These are phyloP conservation scores for Eucalyptus globulus DNA, from an alignment of 345 rosid genomes.

Conservation along the genomic window DNA sequence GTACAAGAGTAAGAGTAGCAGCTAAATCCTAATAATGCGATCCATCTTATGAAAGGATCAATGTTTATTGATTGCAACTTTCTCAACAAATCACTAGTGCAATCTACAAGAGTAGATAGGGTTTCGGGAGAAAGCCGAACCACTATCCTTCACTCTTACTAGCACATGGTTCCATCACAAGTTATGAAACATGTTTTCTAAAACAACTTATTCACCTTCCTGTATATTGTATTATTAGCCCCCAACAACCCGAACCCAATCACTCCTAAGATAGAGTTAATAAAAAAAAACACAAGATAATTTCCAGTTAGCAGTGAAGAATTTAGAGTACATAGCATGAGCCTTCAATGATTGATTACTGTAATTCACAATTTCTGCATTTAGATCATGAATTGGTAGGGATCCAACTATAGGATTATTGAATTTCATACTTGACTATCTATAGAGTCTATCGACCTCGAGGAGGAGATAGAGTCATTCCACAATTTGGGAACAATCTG, in stretches of 20 bases:
- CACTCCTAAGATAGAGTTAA: neutral
- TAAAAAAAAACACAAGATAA: neutral
- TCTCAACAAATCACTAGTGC: too few relatives aligned
- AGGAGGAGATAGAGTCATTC: neutral
- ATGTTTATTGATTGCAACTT: too few relatives aligned
- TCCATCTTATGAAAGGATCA: too few relatives aligned
- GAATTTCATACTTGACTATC: neutral
- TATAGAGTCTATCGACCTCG: neutral
- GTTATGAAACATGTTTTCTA: too few relatives aligned
- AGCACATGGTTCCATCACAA: too few relatives aligned
- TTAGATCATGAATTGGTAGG: neutral
- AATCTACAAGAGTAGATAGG: too few relatives aligned
- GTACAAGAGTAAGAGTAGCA: too few relatives aligned
- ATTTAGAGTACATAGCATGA: neutral
- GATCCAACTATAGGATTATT: neutral
- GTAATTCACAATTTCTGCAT: neutral
- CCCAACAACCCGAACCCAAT: neutral
- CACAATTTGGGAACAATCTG: neutral
- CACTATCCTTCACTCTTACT: too few relatives aligned
- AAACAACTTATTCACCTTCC: too few relatives aligned
- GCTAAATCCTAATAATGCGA: too few relatives aligned
- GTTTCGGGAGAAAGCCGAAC: too few relatives aligned
- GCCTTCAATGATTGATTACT: neutral
- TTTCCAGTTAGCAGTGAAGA: neutral
- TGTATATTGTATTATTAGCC: too few relatives aligned